Base-by-base conservation (phyloP, 2,329 filamentous ascomycete genomes). In the Amauroascus niger region DNA sequence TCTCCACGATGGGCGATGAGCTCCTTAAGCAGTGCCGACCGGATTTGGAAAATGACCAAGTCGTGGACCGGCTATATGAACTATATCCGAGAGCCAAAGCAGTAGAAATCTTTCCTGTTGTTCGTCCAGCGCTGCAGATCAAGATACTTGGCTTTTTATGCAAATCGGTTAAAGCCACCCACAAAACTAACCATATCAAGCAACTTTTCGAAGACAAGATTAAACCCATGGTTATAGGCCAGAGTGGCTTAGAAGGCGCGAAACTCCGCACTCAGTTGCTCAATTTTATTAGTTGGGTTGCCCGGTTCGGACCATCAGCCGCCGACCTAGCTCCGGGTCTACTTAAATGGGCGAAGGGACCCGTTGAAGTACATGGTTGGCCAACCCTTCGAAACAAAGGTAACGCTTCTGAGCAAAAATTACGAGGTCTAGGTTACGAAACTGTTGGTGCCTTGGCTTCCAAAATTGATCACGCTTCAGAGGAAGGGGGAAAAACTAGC, bases 1-100 rank as follows among this genome's bases (percentile, higher is more conserved):
- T 96, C 35, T 83, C 87, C 9, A 82, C 86, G n/a, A 74, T 88
- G n/a, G 91, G 87, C 0, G 88, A 96, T 54, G 89, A 95, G 62
- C 80, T 94, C 47, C 70, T 97, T 59, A 98, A 96, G 69, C 79
- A 90, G 59, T 86, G 81, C 28, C 78, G 75, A 26, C 74, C 80
- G 8, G 74, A 81, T 1, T 73, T 96, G 24, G 91, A 97, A 65
- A 79, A 88, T 57, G 62, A 74, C 8, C 61, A 67, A 0, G 69
- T 89, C 1, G 76, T 95, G 2, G 71, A 78, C 53, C 74, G 78
- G 14, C 73, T 97, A 1, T 90, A 89, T 61, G 70, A 77, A 3
- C 77, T 89, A 1, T 94, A 95, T 65, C 82, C 84, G 41, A 80
- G 77, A n/a, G 74, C 83, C 0, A 69, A 69, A 4, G 67, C 68